Conservation (phyloP, 2,329 filamentous ascomycete genomes). For the Fusarium floridanum region DNA sequence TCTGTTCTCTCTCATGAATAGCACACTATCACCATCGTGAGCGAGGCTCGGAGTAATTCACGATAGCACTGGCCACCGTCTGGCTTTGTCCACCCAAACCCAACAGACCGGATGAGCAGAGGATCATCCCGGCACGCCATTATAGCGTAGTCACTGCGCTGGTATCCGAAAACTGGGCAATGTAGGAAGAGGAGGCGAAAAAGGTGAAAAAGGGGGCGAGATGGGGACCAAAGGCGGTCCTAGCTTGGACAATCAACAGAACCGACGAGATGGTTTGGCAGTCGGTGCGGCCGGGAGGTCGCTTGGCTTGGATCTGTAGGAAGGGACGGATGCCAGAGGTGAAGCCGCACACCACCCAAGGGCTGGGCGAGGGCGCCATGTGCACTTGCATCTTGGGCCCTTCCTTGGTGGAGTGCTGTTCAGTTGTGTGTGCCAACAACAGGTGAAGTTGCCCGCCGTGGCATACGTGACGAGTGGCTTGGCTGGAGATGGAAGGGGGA, state of each 20-base stretch:
- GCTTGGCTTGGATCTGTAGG: conserved; percentile 21
- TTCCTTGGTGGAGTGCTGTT: not conserved
- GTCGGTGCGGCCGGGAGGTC: conserved; percentile 25
- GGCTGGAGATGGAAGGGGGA: not conserved
- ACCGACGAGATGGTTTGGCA: conserved; percentile 32
- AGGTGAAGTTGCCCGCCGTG: conserved; percentile 2
- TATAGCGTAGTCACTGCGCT: conserved; percentile 37
- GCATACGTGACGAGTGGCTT: not conserved
- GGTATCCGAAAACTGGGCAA: conserved; percentile 22
- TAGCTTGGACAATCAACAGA: conserved; percentile 21
- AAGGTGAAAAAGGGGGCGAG: conserved; percentile 1
- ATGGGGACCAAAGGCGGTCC: conserved; percentile 11
- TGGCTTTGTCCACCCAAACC: conserved; percentile 17
- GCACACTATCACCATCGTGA: not conserved
- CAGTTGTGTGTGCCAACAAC: not conserved
- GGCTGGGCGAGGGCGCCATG: conserved; percentile 14
- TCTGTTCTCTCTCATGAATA: not conserved
- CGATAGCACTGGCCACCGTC: not conserved
- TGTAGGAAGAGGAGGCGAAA: conserved; percentile 8
- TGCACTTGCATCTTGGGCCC: conserved; percentile 17
- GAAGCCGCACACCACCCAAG: conserved; percentile 21
- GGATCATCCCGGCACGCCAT: conserved; percentile 41
- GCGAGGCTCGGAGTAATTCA: not conserved
- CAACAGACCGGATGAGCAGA: conserved; percentile 39
- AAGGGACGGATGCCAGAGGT: conserved; percentile 22